These are phyloP conservation scores for Acmispon strigosus DNA, from an alignment of 306 rosid species.

Conservation along the genomic window DNA sequence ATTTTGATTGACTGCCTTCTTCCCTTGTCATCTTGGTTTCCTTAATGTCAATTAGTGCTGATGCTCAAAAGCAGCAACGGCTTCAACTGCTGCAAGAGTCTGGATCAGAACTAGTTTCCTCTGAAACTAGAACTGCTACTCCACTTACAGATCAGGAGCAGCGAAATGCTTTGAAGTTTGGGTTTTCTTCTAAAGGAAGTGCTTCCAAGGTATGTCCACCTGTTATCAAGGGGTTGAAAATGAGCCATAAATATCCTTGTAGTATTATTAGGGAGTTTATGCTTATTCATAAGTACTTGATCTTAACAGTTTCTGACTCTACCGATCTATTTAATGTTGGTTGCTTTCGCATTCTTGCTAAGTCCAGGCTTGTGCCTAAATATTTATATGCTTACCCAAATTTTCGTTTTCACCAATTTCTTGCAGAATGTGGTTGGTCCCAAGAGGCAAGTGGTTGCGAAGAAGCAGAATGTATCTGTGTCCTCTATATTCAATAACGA, in stretches of 20 bases:
- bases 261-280: not conserved
- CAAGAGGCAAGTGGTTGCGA: slow-evolving; percentile 54
- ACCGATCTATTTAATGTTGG: not conserved
- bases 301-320: not conserved
- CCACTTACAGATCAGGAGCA: slow-evolving; percentile 76
- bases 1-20: not conserved
- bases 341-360: not conserved
- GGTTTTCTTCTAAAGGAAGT: slow-evolving; percentile 81
- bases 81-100: slow-evolving; percentile 59
- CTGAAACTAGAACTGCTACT: slow-evolving; percentile 56
- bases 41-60: slow-evolving; percentile 50
- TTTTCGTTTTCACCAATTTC: not conserved
- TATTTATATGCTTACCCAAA: not conserved
- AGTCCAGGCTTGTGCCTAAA: not conserved
- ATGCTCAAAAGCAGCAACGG: slow-evolving; percentile 78
- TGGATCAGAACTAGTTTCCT: slow-evolving; percentile 41
- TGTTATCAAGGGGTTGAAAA: not conserved
- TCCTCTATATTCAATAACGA: slow-evolving; percentile 65
- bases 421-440: slow-evolving; percentile 44
- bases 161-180: slow-evolving; percentile 83
- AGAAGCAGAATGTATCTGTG: slow-evolving; percentile 45
- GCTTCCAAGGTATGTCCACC: slow-evolving; percentile 47
- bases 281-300: not conserved
- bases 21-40: slow-evolving; percentile 4
- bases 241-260: not conserved